Percentiles rank a stretch among this genome's conserved stretches.
These are phyloP conservation scores for Penicillium brevicompactum DNA, from an alignment of 2,329 filamentous ascomycete species.

Conservation along the genomic window DNA sequence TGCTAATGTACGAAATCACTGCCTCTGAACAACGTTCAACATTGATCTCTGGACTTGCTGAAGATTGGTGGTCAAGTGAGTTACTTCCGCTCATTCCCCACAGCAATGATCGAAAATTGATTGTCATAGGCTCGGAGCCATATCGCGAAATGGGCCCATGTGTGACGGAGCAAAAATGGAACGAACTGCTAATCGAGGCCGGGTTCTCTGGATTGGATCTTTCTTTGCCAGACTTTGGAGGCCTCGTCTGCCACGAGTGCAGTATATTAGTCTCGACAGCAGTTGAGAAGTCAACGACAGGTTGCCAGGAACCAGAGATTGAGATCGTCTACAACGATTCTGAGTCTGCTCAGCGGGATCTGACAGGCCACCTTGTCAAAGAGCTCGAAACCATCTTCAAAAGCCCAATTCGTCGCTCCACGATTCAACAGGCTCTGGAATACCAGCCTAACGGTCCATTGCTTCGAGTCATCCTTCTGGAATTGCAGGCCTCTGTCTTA, in stretches of 20 bases:
- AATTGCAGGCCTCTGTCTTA: not conserved
- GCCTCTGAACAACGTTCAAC: not conserved
- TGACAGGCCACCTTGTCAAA: not conserved
- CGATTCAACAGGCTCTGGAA: not conserved
- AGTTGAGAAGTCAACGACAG: not conserved
- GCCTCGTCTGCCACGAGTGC: not conserved
- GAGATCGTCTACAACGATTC: not conserved
- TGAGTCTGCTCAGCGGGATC: not conserved
- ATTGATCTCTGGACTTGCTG: not conserved
- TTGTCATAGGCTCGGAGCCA: not conserved
- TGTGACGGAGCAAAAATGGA: not conserved
- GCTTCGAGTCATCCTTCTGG: not conserved
- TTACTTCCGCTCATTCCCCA: not conserved
- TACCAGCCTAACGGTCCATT: not conserved
- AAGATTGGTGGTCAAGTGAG: not conserved
- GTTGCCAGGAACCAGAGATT: not conserved
- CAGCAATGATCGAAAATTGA: not conserved
- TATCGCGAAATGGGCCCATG: not conserved
- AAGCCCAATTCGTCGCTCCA: not conserved
- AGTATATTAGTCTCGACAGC: not conserved
- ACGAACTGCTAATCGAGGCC: not conserved
- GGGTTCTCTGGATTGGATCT: conserved; percentile 1
- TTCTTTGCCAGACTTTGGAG: not conserved
- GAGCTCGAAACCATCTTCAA: not conserved
- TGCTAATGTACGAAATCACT: not conserved